phyloP scores from a whole-genome alignment of 2,329 filamentous ascomycete genomes.

The Exophiala aquamarina region DNA sequence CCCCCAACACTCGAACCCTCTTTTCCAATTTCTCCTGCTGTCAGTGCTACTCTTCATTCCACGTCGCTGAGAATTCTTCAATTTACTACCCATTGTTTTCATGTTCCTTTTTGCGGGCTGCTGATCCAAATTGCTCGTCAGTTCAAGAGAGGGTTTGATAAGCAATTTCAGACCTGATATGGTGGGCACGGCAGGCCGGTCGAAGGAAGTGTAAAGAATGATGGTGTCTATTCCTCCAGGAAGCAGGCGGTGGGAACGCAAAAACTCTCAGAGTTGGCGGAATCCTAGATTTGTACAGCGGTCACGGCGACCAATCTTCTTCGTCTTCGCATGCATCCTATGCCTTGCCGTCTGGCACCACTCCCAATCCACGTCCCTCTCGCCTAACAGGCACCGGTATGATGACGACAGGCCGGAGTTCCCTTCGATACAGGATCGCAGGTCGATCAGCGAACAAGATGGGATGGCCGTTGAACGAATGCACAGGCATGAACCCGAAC shows the following conservation, averaged over 20 bases:
- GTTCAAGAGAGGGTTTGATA: background rate
- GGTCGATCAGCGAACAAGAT: conserved; percentile 8
- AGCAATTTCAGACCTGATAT: conserved; percentile 1
- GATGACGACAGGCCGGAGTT: background rate
- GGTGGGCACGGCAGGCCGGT: too few species aligned
- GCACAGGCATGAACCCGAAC: background rate
- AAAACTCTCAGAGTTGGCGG: conserved; percentile 15
- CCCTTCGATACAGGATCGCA: conserved; percentile 3
- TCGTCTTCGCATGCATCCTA: conserved; percentile 9
- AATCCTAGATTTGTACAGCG: conserved; percentile 7
- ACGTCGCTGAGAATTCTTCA: background rate
- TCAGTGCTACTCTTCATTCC: background rate
- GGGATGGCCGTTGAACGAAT: conserved; percentile 3
- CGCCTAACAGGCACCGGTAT: conserved; percentile 5
- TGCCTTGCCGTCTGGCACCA: conserved; percentile 11
- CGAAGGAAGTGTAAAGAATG: background rate
- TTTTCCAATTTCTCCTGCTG: background rate
- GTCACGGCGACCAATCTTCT: conserved; percentile 7
- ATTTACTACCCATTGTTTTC: background rate
- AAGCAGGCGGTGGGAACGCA: conserved; percentile 11
- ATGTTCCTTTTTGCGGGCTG: too few species aligned
- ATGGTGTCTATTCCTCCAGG: conserved; percentile 2
- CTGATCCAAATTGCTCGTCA: too few species aligned
- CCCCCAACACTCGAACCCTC: conserved; percentile 1
- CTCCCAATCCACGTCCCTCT: conserved; percentile 4